Base-by-base conservation (phyloP, 2,329 filamentous ascomycete species). In the Ophiostoma sp. region DNA sequence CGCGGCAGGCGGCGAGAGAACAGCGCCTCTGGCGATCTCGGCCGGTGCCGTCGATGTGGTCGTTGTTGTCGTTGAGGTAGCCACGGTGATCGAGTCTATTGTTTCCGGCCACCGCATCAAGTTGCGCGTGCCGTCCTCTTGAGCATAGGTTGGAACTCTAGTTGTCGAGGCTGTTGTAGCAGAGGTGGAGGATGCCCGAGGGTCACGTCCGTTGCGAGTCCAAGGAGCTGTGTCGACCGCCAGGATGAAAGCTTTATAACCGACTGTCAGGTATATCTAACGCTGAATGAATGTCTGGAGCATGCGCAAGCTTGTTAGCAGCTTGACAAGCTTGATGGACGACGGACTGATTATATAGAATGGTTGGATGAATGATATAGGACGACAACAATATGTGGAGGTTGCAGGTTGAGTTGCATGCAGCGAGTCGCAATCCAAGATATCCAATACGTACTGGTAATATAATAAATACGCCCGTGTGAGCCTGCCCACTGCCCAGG, bases 151-250 rank as follows among this genome's bases (percentile, higher is more conserved):
- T 63, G 60, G 6, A 14, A 14, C 3, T 18, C 38, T 14, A 3
- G 58, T 2, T 11, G 58, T 4, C n/a, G 58, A 38, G 16, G 58
- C 7, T n/a, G 58, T 9, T 44, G 16, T 27, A 27, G 27, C 27
- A 27, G 27, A 27, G 27, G 27, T 27, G 27, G 27, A 27, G 27
- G 27, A 38, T 60, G 55, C 55, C 55, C 55, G 55, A 60, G 49
- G 12, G 45, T 47, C 45, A 16, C 3, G 55, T n/a, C 40, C 27
- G 27, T 27, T 42, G 60, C 60, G 38, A 16, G 60, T 63, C 72
- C 72, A 72, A 67, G 70, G 58, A 69, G 68, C 66, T 55, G 73
- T 71, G 69, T 72, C 70, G 73, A 73, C 72, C 72, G 73, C 74
- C 73, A 75, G 70, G 66, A 71, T 70, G 72, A 69, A 69, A 27